Evolutionary conservation across 1,284 basidiomycete genomes (phyloP).

Genomic region (Pascua guehoae): DNA sequence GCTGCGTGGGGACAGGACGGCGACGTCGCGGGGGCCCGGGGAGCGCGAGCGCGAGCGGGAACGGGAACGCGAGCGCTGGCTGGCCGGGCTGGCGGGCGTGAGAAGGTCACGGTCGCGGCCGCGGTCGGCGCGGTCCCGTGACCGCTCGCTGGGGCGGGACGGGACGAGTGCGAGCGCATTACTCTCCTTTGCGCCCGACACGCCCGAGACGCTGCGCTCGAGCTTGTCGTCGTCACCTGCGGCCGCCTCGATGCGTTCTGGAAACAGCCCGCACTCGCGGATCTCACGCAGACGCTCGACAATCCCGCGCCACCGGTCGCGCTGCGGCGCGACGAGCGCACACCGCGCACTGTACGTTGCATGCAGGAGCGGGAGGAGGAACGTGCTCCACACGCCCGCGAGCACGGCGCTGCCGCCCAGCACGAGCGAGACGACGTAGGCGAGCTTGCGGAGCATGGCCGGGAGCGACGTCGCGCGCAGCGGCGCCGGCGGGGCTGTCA

Average conservation of each 20-base stretch:
- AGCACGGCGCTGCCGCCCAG: constrained; percentile 37
- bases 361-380: constrained; percentile 45
- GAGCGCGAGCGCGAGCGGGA: background rate
- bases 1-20: background rate
- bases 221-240: background rate
- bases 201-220: background rate
- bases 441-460: constrained; percentile 32
- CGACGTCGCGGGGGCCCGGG: background rate
- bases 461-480: constrained; percentile 9
- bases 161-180: background rate
- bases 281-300: constrained; percentile 21
- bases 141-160: background rate
- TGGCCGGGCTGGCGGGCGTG: background rate
- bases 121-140: background rate
- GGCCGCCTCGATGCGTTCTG: constrained; percentile 2
- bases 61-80: constrained; percentile 1
- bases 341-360: constrained; percentile 43
- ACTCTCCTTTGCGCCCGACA: background rate
- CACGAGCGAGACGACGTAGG: constrained; percentile 39
- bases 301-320: constrained; percentile 20
- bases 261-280: constrained; percentile 19
- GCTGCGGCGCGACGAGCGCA: constrained; percentile 40
- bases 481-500: constrained; percentile 5
- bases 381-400: constrained; percentile 38
- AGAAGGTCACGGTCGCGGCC: background rate